A percentile compares a stretch with the other conserved stretches of the same genome.
Conservation (phyloP, 1,284 basidiomycete species). For the Irpex rosettiformis region DNA sequence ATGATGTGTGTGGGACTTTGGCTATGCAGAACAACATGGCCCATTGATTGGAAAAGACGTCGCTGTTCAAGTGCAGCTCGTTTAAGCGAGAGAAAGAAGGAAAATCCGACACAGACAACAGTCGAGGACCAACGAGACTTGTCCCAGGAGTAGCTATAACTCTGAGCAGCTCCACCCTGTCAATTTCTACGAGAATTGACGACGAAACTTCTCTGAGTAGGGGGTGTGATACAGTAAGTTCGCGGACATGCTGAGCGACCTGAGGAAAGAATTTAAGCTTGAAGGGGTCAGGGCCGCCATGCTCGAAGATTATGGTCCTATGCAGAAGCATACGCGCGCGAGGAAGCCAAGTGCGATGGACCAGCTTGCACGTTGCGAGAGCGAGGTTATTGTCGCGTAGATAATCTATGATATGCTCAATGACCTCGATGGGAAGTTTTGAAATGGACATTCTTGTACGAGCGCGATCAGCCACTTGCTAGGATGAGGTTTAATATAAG, state of each 20-base stretch:
- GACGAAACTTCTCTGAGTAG: slow-evolving; percentile 9
- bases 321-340: slow-evolving; percentile 12
- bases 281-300: slow-evolving; percentile 15
- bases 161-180: slow-evolving; percentile 1
- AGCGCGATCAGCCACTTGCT: neutral
- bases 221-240: slow-evolving; percentile 2
- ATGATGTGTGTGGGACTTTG: neutral
- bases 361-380: slow-evolving; percentile 13
- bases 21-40: slow-evolving; percentile 4
- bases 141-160: neutral
- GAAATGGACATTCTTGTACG: neutral
- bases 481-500: neutral
- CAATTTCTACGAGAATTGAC: slow-evolving; percentile 6
- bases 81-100: slow-evolving; percentile 6
- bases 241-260: slow-evolving; percentile 9
- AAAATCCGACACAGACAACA: slow-evolving; percentile 2
- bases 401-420: slow-evolving; percentile 18
- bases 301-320: slow-evolving; percentile 9
- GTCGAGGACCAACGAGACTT: neutral
- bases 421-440: slow-evolving; percentile 16
- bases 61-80: slow-evolving; percentile 1
- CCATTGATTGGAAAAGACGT: neutral
- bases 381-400: slow-evolving; percentile 10
- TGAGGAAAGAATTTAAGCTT: slow-evolving; percentile 9
- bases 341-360: slow-evolving; percentile 10